Conservation (phyloP, 2,329 filamentous ascomycete genomes). For the Penicillium sp. region DNA sequence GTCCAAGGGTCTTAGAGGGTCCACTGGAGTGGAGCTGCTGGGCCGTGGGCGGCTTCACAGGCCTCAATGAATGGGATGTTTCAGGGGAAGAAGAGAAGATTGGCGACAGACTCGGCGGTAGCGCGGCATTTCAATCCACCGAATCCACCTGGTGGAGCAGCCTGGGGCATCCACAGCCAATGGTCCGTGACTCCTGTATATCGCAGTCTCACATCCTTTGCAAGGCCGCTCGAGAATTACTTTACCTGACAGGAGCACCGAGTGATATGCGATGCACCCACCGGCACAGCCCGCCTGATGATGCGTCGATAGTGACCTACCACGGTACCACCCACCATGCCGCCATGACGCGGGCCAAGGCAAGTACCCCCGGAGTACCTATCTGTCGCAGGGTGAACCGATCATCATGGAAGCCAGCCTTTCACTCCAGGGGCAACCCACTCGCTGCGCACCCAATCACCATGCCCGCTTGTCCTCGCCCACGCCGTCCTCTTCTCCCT, state of each 20-base stretch:
- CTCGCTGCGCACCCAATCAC: neutral
- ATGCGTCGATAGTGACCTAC: constrained; percentile 14
- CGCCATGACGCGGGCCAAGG: neutral
- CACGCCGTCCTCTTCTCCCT: constrained; percentile 3
- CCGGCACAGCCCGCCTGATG: constrained; percentile 22
- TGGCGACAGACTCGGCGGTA: no score
- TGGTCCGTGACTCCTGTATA: no score
- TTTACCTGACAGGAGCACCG: constrained; percentile 2
- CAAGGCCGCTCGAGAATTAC: constrained; percentile 9
- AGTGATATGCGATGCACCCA: constrained; percentile 16
- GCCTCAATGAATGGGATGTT: no score
- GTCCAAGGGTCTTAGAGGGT: neutral
- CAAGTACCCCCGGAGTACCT: neutral
- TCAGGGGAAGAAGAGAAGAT: no score
- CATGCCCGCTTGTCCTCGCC: neutral
- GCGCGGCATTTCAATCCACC: no score
- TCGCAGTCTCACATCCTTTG: constrained; percentile 7
- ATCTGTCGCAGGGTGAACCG: no score
- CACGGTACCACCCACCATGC: neutral
- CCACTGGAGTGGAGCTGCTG: no score
- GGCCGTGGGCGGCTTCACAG: no score
- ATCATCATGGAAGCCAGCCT: no score
- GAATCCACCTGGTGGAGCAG: no score
- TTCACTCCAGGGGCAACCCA: neutral
- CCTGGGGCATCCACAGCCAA: no score